Conservation (phyloP, 2,329 filamentous ascomycete genomes). For the Epichloe coenophiala region DNA sequence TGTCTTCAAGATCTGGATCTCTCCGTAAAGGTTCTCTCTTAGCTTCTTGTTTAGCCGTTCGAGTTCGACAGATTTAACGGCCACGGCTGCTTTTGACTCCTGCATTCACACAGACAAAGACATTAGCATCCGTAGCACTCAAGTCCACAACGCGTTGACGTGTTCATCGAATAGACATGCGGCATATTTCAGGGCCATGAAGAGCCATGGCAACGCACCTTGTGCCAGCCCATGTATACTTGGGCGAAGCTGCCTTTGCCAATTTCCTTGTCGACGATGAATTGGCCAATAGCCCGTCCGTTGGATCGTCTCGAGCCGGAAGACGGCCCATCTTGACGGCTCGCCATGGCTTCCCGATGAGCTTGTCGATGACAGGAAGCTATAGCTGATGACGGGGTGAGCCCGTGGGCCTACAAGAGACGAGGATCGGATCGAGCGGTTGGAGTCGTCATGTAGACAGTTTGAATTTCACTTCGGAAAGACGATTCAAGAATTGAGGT, state of each 20-base stretch:
- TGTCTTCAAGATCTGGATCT: conserved; percentile 90
- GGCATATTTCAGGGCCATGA: not conserved
- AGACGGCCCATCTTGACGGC: conserved; percentile 23
- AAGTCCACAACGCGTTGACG: not conserved
- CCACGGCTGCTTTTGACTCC: conserved; percentile 71
- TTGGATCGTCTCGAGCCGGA: conserved; percentile 21
- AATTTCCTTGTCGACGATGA: conserved; percentile 76
- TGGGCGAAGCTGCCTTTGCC: conserved; percentile 96
- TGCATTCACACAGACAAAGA: conserved; percentile 20
- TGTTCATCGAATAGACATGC: not conserved
- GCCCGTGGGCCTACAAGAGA: conserved; percentile 25
- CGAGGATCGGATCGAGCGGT: conserved; percentile 20
- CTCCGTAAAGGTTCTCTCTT: conserved; percentile 86
- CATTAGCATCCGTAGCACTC: not conserved
- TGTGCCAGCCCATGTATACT: conserved; percentile 78
- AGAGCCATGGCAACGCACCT: conserved; percentile 34
- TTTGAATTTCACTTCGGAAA: not conserved
- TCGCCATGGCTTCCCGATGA: conserved; percentile 25
- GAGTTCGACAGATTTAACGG: conserved; percentile 92
- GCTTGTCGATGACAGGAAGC: conserved; percentile 21
- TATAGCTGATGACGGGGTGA: conserved; percentile 15
- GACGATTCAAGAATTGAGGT: conserved; percentile 8
- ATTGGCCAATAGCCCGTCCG: conserved; percentile 49
- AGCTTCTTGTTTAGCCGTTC: conserved; percentile 88
- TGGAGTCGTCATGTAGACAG: conserved; percentile 27